Base-by-base conservation (phyloP, 495 filamentous ascomycete species). In the Aspergillus ostianus region DNA sequence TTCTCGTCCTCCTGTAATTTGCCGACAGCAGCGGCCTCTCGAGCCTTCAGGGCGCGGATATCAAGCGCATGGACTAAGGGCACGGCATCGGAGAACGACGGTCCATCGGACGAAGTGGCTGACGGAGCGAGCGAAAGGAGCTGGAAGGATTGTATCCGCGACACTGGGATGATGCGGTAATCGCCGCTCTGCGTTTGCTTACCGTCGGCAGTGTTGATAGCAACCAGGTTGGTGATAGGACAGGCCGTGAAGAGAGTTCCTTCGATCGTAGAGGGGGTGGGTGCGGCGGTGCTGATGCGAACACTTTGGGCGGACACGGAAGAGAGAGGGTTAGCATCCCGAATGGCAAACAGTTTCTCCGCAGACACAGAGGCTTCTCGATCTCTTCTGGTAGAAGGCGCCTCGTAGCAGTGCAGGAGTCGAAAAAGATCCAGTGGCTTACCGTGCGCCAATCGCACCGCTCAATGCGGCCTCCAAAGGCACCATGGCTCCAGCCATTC, bases 211-310 rank as follows among this genome's bases (percentile, higher is more conserved):
- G 78, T 82, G 73, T 87, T 82, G 63, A 90, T 77, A 12, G 84
- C 82, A 57, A 90, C 74, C 20, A 87, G 79, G 70, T 86, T 86
- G 54, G 85, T 87, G 67, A 85, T 77, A 36, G 86, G 84, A 67
- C 83, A 85, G 54, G 83, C 83, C n/a, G 87, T 86, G 69, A 84
- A 89, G 51, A 90, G 77, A 17, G 77, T 84, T 57, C 87, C 87
- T 70, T 89, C 85, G 54, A 84, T 70, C 30, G 74, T 84, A 54
- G 74, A 73, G 32, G 73, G 75, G 45, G 81, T 74, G 26, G 81
- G 23, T 29, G 20, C 74, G 32, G 80, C 79, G 44, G 85, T 88
- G 32, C 78, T 83, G 62, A 90, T 68, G 62, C 82, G 84, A 59
- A 90, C 76, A 47, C 87, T 90, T 64, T 57, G 26, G 6, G 17